A percentile compares a stretch with the other conserved stretches of the same genome.
Evolutionary conservation across 306 rosid species (phyloP).

Genomic region (Carpinus viminea): DNA sequence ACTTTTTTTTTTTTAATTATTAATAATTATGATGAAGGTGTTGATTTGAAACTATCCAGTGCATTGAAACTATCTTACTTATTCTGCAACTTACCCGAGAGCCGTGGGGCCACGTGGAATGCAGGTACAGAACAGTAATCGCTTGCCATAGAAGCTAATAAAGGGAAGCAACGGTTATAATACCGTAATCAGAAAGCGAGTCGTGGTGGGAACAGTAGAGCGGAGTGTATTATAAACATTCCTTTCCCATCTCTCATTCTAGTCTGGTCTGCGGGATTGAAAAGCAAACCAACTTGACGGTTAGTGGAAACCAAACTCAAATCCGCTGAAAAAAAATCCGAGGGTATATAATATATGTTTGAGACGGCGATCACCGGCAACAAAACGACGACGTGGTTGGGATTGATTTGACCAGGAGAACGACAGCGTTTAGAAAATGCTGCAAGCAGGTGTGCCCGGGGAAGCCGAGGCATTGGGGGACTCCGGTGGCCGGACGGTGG

Average conservation of each 20-base stretch:
- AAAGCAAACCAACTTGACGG: conserved; percentile 45
- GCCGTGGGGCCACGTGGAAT: background rate
- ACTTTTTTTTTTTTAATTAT: no score
- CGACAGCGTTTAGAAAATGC: conserved; percentile 37
- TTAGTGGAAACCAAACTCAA: conserved; percentile 30
- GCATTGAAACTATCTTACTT: background rate
- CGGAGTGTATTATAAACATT: conserved; percentile 14
- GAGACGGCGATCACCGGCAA: conserved; percentile 26
- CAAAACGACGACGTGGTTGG: conserved; percentile 18
- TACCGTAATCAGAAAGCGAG: conserved; percentile 26
- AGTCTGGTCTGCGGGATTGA: conserved; percentile 33
- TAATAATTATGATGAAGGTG: no score
- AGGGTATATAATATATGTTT: background rate
- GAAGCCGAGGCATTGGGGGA: conserved; percentile 30
- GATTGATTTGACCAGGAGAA: conserved; percentile 3
- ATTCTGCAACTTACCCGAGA: background rate
- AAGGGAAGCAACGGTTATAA: conserved; percentile 20
- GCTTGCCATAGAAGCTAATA: background rate
- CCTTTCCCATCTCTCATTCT: conserved; percentile 16
- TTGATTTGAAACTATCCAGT: background rate
- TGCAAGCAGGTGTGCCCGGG: conserved; percentile 33
- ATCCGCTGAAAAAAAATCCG: background rate
- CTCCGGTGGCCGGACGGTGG: conserved; percentile 57
- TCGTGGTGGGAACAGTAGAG: conserved; percentile 14
- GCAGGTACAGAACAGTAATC: background rate